Base-by-base conservation (phyloP, 306 rosid species). In the Argentina anserina region DNA sequence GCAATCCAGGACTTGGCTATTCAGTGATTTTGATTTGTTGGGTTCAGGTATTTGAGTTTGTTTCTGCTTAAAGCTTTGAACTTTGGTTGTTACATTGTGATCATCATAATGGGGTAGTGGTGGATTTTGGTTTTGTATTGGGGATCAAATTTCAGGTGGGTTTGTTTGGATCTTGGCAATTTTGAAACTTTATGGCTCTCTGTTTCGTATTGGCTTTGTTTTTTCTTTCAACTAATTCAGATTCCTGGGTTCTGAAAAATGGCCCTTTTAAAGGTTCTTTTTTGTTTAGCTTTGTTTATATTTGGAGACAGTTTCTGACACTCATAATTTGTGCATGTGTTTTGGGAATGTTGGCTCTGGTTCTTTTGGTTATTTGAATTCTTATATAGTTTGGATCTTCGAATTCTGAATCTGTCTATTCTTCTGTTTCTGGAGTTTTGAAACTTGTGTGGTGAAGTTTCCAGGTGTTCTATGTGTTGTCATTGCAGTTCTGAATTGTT, bases 81-180 rank as follows among this genome's bases (percentile, higher is more conserved):
- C 12, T 55, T 73, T 7, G 17, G 31, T 15, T 56, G 5, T 62
- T 36, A 56, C 77, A 62, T 28, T 18, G 18, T 77, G 75, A 71
- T 82, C 70, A 50, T 34, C 26, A 25, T 2, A 29, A 28, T 20
- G 39, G 37, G 39, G 53, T 45, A 17, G 58, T 42, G 5, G 26
- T 10, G 64, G 69, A 60, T 50, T 67, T 77, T 74, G 23, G 37
- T 41, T 70, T 74, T 26, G 39, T 43, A 10, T 64, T 7, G 18
- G 34, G 33, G 45, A 56, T 43, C 40, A 46, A 31, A 53, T 74
- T 39, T 67, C 59, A 65, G 56, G 11, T 62, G 43, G 47, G 23
- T 79, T 5, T 45, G 41, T 64, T 85, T 86, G 89, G 88, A 85
- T 90, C 87, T 84, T 76, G 75, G 70, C 71, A 78, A 43, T 43